Conservation (phyloP, 2,329 filamentous ascomycete species). For the Gremmenia infestans region DNA sequence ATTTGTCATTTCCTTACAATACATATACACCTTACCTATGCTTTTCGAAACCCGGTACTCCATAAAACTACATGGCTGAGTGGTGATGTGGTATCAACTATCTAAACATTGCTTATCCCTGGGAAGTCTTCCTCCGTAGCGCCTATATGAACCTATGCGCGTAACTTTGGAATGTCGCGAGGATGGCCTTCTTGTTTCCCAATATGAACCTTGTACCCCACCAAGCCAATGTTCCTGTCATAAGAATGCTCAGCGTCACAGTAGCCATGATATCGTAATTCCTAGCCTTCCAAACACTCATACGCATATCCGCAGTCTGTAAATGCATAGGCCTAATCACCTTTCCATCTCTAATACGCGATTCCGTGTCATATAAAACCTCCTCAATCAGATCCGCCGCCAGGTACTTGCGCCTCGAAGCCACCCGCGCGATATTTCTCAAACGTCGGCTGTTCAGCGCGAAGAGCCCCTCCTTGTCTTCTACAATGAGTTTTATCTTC, state of each 20-base stretch:
- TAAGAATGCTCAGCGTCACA: neutral
- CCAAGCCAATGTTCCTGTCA: neutral
- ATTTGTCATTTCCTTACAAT: no score
- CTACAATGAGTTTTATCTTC: conserved; percentile 57
- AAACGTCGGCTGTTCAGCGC: neutral
- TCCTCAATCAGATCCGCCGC: conserved; percentile 2
- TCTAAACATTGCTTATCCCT: no score
- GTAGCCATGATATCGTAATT: conserved; percentile 1
- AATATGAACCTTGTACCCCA: neutral
- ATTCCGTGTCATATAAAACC: conserved; percentile 1
- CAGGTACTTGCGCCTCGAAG: neutral
- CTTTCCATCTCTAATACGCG: neutral
- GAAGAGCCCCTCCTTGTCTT: conserved; percentile 33
- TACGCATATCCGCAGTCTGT: conserved; percentile 5
- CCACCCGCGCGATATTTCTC: neutral
- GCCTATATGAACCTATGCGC: neutral
- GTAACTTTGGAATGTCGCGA: neutral
- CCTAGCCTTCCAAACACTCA: neutral
- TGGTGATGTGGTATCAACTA: no score
- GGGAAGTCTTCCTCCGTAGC: no score
- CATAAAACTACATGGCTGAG: no score
- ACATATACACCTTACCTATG: no score
- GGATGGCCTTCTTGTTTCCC: neutral
- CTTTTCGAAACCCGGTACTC: no score
- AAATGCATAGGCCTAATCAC: conserved; percentile 1